phyloP scores from a whole-genome alignment of 352 stramenopile species.

The Pseudoperonospora humuli region DNA sequence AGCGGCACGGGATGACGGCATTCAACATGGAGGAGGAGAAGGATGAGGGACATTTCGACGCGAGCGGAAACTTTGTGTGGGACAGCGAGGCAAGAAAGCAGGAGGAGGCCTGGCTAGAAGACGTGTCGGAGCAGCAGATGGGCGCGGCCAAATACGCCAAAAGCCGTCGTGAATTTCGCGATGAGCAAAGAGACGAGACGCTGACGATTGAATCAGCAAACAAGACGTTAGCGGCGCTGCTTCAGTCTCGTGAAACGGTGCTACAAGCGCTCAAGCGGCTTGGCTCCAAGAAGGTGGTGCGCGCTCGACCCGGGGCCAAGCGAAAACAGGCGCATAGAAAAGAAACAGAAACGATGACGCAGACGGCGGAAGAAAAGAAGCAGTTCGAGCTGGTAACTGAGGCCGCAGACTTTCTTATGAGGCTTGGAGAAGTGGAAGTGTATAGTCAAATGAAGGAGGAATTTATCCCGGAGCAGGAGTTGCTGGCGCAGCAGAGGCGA shows the following conservation, averaged over 20 bases:
- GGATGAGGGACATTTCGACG: slow-evolving; percentile 81
- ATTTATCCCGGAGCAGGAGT: slow-evolving; percentile 56
- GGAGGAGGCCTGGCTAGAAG: slow-evolving; percentile 78
- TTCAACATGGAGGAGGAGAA: slow-evolving; percentile 85
- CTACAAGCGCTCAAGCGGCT: slow-evolving; percentile 68
- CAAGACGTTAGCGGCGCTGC: slow-evolving; percentile 39
- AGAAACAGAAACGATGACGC: slow-evolving; percentile 19
- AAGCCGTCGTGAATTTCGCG: slow-evolving; percentile 46
- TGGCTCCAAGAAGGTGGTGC: slow-evolving; percentile 43
- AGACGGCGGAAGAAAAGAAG: slow-evolving; percentile 63
- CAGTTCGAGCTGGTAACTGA: slow-evolving; percentile 79
- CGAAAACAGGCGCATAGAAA: slow-evolving; percentile 35
- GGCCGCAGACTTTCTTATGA: slow-evolving; percentile 73
- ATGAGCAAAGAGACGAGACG: slow-evolving; percentile 45
- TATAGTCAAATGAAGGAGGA: slow-evolving; percentile 80
- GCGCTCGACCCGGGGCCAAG: slow-evolving; percentile 35
- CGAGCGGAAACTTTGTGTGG: slow-evolving; percentile 74
- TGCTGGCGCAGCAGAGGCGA: slow-evolving; percentile 37
- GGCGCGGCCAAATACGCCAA: slow-evolving; percentile 51
- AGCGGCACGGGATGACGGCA: slow-evolving; percentile 46
- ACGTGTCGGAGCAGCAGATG: slow-evolving; percentile 67
- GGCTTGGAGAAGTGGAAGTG: slow-evolving; percentile 64
- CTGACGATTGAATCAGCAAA: slow-evolving; percentile 56
- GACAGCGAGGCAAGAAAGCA: slow-evolving; percentile 65
- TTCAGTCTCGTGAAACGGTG: slow-evolving; percentile 67